These are phyloP conservation scores for Pouteria campechiana DNA, from an alignment of 179 eudicot genomes.

Conservation along the genomic window DNA sequence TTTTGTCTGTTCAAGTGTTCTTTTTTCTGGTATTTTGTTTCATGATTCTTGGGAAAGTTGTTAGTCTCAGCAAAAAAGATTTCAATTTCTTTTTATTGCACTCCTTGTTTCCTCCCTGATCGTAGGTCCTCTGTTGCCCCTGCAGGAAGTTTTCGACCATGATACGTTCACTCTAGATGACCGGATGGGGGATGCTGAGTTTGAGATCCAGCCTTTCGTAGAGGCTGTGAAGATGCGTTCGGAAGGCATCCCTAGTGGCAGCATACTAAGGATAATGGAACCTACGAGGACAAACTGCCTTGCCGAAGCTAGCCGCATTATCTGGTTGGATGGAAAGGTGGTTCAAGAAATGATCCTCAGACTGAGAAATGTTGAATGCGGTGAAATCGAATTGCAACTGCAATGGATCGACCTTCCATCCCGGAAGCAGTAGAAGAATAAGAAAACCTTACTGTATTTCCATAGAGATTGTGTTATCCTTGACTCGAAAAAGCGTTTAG, in stretches of 20 bases:
- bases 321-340: conserved; percentile 25
- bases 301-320: conserved; percentile 36
- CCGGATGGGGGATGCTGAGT: conserved; percentile 62
- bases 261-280: conserved; percentile 22
- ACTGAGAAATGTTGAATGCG: conserved; percentile 34
- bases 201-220: conserved; percentile 26
- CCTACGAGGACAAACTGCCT: conserved; percentile 35
- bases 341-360: conserved; percentile 39
- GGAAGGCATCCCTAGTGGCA: conserved; percentile 21
- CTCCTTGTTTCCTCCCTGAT: no score
- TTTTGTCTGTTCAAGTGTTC: no score
- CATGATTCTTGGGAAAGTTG: no score
- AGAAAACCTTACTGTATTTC: no score
- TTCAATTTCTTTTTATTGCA: no score
- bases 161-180: conserved; percentile 43
- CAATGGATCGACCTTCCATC: conserved; percentile 50
- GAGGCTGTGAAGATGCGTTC: conserved; percentile 28
- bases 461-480: no score
- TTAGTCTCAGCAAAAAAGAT: no score
- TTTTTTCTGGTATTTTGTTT: no score
- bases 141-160: conserved; percentile 39
- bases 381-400: conserved; percentile 47
- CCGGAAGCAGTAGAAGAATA: no score
- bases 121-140: not conserved
- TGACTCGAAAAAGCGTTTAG: no score